Evolutionary conservation across 2,329 filamentous ascomycete genomes (phyloP).

Genomic region (Nothopassalora personata): DNA sequence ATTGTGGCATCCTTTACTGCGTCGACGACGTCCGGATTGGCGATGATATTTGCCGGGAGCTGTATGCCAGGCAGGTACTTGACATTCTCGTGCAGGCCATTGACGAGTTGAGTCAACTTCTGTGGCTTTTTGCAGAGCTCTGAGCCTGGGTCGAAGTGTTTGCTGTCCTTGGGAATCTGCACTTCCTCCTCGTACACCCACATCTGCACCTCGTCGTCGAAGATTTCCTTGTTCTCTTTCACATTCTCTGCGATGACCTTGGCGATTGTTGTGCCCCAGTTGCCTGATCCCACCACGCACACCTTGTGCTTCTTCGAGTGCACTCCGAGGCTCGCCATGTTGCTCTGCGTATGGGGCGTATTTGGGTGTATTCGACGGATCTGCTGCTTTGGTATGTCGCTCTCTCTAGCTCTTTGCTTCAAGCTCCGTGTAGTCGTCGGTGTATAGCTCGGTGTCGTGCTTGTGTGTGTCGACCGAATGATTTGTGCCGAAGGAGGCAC

Average conservation of each 20-base stretch:
- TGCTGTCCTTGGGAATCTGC: conserved; percentile 63
- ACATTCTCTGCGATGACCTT: conserved; percentile 97
- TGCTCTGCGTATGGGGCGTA: background rate
- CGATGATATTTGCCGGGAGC: conserved; percentile 76
- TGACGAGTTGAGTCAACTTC: conserved; percentile 89
- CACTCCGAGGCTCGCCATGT: conserved; percentile 47
- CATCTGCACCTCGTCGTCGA: conserved; percentile 90
- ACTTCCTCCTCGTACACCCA: conserved; percentile 98
- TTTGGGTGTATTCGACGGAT: background rate
- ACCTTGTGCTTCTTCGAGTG: conserved; percentile 79
- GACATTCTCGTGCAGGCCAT: conserved; percentile 88
- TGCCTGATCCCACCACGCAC: conserved; percentile 89
- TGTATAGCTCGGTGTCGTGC: background rate
- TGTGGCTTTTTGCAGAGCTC: conserved; percentile 60
- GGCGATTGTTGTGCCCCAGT: conserved; percentile 96
- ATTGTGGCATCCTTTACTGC: conserved; percentile 80
- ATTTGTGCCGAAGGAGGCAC: background rate
- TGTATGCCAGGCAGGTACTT: conserved; percentile 92
- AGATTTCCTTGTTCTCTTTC: conserved; percentile 67
- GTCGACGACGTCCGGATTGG: conserved; percentile 74
- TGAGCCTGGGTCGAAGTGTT: conserved; percentile 61
- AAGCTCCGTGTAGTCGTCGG: background rate
- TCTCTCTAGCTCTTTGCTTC: background rate
- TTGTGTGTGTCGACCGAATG: background rate
- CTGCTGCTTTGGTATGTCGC: background rate